A percentile compares a stretch with the other conserved stretches of the same genome.
phyloP scores from a whole-genome alignment of 1,284 basidiomycete genomes.

The Uromyces viciae-fabae region DNA sequence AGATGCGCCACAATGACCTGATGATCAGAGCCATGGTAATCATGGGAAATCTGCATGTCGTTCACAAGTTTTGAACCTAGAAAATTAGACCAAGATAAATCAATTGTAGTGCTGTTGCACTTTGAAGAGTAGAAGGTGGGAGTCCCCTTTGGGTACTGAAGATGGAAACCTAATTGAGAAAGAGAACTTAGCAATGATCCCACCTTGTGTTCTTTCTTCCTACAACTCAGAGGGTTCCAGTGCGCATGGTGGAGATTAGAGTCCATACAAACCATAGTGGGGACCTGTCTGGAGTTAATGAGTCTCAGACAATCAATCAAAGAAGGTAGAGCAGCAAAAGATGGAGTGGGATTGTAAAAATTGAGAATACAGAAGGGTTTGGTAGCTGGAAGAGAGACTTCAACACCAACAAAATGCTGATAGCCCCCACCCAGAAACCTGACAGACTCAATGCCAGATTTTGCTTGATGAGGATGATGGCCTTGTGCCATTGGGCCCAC shows the following conservation, averaged over 20 bases:
- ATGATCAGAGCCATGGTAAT: neutral
- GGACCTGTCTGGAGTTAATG: neutral
- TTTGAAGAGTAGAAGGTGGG: neutral
- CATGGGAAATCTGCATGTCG: neutral
- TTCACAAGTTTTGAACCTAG: neutral
- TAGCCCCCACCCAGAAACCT: neutral
- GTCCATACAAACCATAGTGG: neutral
- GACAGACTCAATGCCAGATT: neutral
- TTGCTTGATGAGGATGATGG: neutral
- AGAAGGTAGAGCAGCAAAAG: neutral
- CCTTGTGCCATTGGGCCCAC: neutral
- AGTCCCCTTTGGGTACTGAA: neutral
- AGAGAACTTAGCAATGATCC: neutral
- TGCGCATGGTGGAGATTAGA: neutral
- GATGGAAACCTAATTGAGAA: neutral
- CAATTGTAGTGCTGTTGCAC: neutral
- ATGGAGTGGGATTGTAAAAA: conserved; percentile 1
- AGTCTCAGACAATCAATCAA: neutral
- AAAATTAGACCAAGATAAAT: neutral
- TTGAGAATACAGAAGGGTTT: neutral
- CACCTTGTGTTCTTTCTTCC: neutral
- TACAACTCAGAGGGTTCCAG: neutral
- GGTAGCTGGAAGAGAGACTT: neutral
- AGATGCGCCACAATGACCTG: neutral
- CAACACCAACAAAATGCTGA: neutral